Percentiles rank a stretch among this genome's conserved stretches.
These are phyloP conservation scores for Centrapalus pauciflorus DNA, from an alignment of 129 eudicot genomes.

Conservation along the genomic window DNA sequence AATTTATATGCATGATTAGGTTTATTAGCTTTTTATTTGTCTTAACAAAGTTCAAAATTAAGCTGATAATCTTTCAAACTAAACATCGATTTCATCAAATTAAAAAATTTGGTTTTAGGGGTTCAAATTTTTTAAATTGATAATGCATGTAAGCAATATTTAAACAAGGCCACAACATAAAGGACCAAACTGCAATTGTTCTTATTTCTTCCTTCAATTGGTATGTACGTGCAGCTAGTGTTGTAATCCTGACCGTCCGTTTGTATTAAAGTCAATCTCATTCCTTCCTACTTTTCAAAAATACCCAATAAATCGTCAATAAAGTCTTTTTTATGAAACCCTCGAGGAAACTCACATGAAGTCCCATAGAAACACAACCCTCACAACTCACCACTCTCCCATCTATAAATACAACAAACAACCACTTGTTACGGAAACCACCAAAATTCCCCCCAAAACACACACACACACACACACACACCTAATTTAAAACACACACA, in stretches of 20 bases:
- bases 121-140: background rate
- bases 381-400: too few species aligned
- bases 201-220: background rate
- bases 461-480: background rate
- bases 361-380: slow-evolving; percentile 35
- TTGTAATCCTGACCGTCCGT: slow-evolving; percentile 8
- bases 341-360: slow-evolving; percentile 36
- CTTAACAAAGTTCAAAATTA: too few species aligned
- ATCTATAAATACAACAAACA: slow-evolving; percentile 10
- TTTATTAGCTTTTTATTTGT: too few species aligned
- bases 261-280: slow-evolving; percentile 7
- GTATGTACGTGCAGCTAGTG: too few species aligned
- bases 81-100: background rate
- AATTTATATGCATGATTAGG: too few species aligned
- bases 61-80: too few species aligned
- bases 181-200: background rate
- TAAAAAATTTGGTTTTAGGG: background rate
- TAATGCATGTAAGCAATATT: background rate
- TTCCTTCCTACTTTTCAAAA: background rate
- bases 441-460: slow-evolving; percentile 1
- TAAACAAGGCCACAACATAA: background rate
- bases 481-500: background rate
- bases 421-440: background rate
- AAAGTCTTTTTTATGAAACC: slow-evolving; percentile 24
- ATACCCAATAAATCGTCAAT: slow-evolving; percentile 30